Base-by-base conservation (phyloP, 352 stramenopile species). In the Phytophthora melonis region DNA sequence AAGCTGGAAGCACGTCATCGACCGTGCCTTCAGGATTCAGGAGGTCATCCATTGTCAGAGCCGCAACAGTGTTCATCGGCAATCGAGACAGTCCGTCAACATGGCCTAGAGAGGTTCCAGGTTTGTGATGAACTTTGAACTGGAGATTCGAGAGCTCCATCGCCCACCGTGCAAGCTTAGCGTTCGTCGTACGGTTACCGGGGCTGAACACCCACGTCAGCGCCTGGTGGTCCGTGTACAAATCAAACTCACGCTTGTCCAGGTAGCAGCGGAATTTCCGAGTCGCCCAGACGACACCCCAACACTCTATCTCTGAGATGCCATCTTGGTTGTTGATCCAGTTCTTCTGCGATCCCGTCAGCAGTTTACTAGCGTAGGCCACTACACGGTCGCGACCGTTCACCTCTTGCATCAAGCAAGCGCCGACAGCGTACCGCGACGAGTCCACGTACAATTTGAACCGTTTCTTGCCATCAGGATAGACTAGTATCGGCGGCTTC, bases 381-480 rank as follows among this genome's bases (percentile, higher is more conserved):
- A 60, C 49, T 1, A 67, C 61, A 43, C 34, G 47, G 19, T 60
- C 34, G 1, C 61, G 47, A 21, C 34, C 49, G 16, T 67, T 18
- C 9, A 58, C 49, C 9, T 50, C 36, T 9, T 60, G 61, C 50
- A 54, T 67, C 1, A 68, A 50, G 34, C 61, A 67, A 18, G 61
- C 34, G 27, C 50, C 61, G 0, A 67, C 32, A 1, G 34, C 50
- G 23, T 59, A 59, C 1, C 32, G 32, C 8, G 61, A 60, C 0
- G 61, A 67, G 14, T 60, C 49, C 47, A 67, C 49, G n/a, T 43
- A 67, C 8, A 60, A 10, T 16, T 60, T 54, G 11, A 63, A 67
- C 32, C 61, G 49, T 41, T 21, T 53, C 19, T 21, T 53, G 3
- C 19, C 25, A 19, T 67, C 18, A 1, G 61, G 61, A 43, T 67